Evolutionary conservation across 306 rosid genomes (phyloP).

Genomic region (Glycyrrhiza uralensis): DNA sequence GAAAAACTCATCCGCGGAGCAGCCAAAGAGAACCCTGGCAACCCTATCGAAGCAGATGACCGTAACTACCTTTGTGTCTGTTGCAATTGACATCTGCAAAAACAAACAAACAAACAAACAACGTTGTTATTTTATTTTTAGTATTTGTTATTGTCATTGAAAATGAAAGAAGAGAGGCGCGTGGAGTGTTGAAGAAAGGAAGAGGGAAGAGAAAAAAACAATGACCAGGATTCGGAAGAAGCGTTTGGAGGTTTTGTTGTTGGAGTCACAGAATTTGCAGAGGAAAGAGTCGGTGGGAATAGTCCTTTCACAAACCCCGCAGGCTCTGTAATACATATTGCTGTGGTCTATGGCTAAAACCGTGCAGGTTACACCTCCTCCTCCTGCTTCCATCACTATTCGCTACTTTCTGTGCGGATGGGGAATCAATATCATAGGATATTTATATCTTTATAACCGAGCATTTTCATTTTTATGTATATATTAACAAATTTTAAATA

Average conservation of each 20-base stretch:
- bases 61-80: slow-evolving; percentile 53
- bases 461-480: too few relatives aligned
- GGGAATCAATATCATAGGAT: too few relatives aligned
- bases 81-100: slow-evolving; percentile 68
- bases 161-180: background rate
- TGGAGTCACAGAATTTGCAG: slow-evolving; percentile 56
- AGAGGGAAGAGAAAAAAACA: background rate
- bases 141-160: background rate
- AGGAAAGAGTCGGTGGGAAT: slow-evolving; percentile 26
- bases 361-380: slow-evolving; percentile 31
- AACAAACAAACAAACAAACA: too few relatives aligned
- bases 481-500: too few relatives aligned
- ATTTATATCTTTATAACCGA: too few relatives aligned
- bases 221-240: slow-evolving; percentile 65
- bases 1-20: slow-evolving; percentile 74
- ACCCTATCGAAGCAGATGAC: slow-evolving; percentile 69
- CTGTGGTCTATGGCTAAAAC: slow-evolving; percentile 48
- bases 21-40: slow-evolving; percentile 66
- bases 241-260: slow-evolving; percentile 48
- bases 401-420: too few relatives aligned
- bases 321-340: slow-evolving; percentile 53
- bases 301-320: slow-evolving; percentile 59
- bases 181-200: background rate
- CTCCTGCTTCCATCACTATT: background rate
- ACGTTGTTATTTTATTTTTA: too few relatives aligned